Conservation (phyloP, 768 basidiomycete genomes). For the Trametes cingulata region DNA sequence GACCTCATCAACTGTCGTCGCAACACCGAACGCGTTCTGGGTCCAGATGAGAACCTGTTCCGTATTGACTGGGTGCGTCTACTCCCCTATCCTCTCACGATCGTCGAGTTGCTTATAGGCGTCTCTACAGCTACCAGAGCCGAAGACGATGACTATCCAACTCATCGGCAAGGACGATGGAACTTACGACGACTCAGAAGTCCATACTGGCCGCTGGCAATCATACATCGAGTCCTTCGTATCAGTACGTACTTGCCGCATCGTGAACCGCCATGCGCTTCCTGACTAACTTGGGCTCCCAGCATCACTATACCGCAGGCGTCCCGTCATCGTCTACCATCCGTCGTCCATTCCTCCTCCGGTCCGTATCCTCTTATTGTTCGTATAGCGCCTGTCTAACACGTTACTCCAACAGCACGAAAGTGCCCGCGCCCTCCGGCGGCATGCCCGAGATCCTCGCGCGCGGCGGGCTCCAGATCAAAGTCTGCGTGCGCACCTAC, state of each 20-base stretch:
- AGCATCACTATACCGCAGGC: conserved; percentile 62
- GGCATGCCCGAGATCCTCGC: conserved; percentile 23
- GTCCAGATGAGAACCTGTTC: conserved; percentile 78
- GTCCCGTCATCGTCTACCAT: conserved; percentile 42
- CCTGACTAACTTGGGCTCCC: background rate
- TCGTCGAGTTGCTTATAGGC: background rate
- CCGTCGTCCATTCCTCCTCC: conserved; percentile 64
- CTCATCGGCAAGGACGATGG: conserved; percentile 80
- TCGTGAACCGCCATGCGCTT: no score
- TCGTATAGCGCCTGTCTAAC: background rate
- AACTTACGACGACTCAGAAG: conserved; percentile 73
- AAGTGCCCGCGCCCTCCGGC: conserved; percentile 42
- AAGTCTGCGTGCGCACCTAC: conserved; percentile 82
- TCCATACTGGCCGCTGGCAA: conserved; percentile 77
- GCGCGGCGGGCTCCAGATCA: conserved; percentile 71
- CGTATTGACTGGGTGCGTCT: conserved; percentile 74
- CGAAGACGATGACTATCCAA: conserved; percentile 70
- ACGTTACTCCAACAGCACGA: background rate
- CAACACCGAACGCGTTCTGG: conserved; percentile 67
- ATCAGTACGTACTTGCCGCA: conserved; percentile 38
- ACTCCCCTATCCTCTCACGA: background rate
- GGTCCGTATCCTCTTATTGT: conserved; percentile 41
- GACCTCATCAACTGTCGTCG: conserved; percentile 70
- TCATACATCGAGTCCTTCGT: conserved; percentile 77
- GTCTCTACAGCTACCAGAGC: conserved; percentile 54